Conservation (phyloP, 176 grass and related monocot species). For the Eleusine coracana region DNA sequence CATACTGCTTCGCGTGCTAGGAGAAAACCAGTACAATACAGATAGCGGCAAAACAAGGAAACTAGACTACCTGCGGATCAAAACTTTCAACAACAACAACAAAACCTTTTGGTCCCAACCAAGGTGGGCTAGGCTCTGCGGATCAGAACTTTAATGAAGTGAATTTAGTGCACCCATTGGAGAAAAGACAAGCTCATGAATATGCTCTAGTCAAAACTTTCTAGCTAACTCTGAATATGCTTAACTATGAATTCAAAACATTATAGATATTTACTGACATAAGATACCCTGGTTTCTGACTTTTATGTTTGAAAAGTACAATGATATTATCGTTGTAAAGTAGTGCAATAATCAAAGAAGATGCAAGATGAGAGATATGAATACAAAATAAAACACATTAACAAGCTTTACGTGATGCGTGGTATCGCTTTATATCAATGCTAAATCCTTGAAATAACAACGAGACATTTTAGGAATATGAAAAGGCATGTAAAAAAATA, state of each 20-base stretch:
- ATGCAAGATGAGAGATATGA: slow-evolving; percentile 27
- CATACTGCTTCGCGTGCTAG: background rate
- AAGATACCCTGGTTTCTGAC: background rate
- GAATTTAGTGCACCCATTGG: background rate
- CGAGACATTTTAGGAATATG: background rate
- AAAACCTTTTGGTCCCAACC: too few species aligned
- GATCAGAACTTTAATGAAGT: slow-evolving; percentile 1
- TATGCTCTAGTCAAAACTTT: background rate
- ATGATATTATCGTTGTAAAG: background rate
- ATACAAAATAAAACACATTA: background rate
- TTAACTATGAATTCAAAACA: slow-evolving; percentile 9
- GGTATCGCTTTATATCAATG: background rate
- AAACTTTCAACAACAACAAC: background rate
- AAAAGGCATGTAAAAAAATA: slow-evolving; percentile 1
- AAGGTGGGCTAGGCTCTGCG: background rate
- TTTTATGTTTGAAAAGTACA: background rate
- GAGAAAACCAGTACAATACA: background rate
- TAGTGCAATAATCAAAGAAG: background rate
- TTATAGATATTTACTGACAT: background rate
- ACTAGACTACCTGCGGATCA: background rate
- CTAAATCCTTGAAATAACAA: background rate
- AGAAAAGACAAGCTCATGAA: background rate
- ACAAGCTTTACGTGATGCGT: background rate
- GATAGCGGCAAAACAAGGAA: background rate
- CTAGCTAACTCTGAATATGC: background rate